Conservation (phyloP, 306 rosid species). For the Gillenia trifoliata region DNA sequence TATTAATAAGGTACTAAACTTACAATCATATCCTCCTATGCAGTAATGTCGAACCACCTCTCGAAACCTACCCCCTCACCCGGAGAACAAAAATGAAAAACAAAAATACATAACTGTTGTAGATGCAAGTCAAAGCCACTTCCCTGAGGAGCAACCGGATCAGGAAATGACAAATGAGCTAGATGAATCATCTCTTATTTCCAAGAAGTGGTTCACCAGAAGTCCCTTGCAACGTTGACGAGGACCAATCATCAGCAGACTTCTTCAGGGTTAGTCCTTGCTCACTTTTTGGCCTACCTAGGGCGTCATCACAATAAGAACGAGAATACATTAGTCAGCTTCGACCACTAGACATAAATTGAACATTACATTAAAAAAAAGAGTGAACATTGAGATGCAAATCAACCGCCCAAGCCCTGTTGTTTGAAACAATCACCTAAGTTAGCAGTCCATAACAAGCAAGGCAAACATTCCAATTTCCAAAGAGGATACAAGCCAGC, state of each 20-base stretch:
- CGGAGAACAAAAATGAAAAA: too few species aligned
- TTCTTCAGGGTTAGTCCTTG: constrained; percentile 45
- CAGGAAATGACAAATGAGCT: not conserved
- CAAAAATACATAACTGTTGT: too few species aligned
- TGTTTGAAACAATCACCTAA: not conserved
- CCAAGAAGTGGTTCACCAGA: constrained; percentile 19
- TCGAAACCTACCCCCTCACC: not conserved
- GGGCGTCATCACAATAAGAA: constrained; percentile 17
- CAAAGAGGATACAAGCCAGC: not conserved
- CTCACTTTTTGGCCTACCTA: constrained; percentile 64
- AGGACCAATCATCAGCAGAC: constrained; percentile 28
- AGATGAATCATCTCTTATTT: constrained; percentile 20
- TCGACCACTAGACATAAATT: not conserved
- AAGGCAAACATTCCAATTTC: not conserved
- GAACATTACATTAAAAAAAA: not conserved
- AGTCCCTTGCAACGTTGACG: constrained; percentile 24
- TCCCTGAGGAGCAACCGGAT: not conserved
- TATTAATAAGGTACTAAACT: not conserved
- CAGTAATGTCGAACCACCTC: not conserved
- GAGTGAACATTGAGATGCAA: not conserved
- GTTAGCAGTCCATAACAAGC: not conserved
- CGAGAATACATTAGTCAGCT: constrained; percentile 6
- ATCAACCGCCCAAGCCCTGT: not conserved
- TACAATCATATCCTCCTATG: not conserved
- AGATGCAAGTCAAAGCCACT: constrained; percentile 2